Evolutionary conservation across 768 basidiomycete genomes (phyloP), one percentile per base, ranked within the genome.

Genomic region (Pholiota molesta): DNA sequence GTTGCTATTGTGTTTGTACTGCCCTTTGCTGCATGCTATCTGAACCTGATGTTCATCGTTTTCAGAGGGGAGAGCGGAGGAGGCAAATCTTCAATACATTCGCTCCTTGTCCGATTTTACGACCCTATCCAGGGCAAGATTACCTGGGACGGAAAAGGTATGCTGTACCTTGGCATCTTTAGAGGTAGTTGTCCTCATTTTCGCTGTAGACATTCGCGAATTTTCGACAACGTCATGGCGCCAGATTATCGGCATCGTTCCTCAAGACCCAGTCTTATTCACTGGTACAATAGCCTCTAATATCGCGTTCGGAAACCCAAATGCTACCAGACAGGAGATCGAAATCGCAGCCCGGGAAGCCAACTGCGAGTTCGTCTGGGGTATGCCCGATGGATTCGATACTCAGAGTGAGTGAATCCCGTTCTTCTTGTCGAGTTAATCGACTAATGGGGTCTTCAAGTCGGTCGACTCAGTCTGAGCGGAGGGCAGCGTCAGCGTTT

Each of bases 341-440:
- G 94, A 97, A 73, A 78, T 87, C 29, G 96, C 94, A 0, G 96
- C 95, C 0, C 81, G 91, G 19, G 85, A 93, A 62, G 97, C 97
- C 2, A 97, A 98, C 67, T 98, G 96, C 74, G 95, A 97, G 69
- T 99, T 97, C 70, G 88, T 98, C 6, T 94, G 94, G 91, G 89
- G 91, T 16, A 87, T 99, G 82, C 95, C 96, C 10, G 82, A 94
- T 60, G 95, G 95, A 0, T 97, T 97, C 68, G 96, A 97, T 67
- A 98, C 97, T 0, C 82, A 88, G 67, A 95, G 95, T 95, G 65
- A 67, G 92, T 62, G 23, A 52, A 17, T 7, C 31, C 14, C 45
- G 16, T 28, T 35, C 23, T 31, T 40, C 23, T n/a, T 6, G 11
- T 11, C 13, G 33, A 23, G 13, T 39, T 19, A 58, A 26, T 39